Evolutionary conservation across 2,329 filamentous ascomycete species (phyloP), one percentile per base, ranked within the genome.

Genomic region (Huntiella decipiens): DNA sequence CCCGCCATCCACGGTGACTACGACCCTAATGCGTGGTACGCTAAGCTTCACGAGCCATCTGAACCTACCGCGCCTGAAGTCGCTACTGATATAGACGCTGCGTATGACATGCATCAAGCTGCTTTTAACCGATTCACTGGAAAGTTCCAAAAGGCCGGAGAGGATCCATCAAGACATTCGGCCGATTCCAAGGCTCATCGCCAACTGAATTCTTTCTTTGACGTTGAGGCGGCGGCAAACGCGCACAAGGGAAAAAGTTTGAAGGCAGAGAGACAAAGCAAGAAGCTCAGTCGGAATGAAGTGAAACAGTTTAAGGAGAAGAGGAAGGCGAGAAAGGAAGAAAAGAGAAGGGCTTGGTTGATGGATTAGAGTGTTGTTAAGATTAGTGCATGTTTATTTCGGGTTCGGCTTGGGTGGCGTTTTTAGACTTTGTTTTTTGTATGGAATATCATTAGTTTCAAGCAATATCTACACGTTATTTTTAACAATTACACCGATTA

Each of bases 1-100:
- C 91, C 91, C 1, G 82, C 85, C 17, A 88, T 98, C 39, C 91
- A 98, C 60, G 91, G 91, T 54, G 82, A 87, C 64, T 98, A 95
- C 66, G 91, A 98, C 56, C 86, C 87, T 3, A 91, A 79, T 50
- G 88, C 91, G n/a, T 82, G 86, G 66, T 98, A 98, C 59, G 88
- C 91, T 8, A 72, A 82, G 57, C 11, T 50, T 8, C 59, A 68
- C 38, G 61, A 65, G 50, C 22, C 61, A 5, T 55, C 59, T 1
- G 45, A 51, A 32, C 44, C 46, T 32, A 52, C 52, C 10, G 51
- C 57, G 11, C 52, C 54, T 4, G 48, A 53, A 47, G 55, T 65
- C 16, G 61, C 60, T 38, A 56, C 60, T 38, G 59, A 46, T 32
- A 19, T 49, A 2, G 47, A 51, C n/a, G 43, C 46, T 13, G 39